Conservation (phyloP, 371 early-diverging fungal species). For the Polyrhizophydium stewartii region DNA sequence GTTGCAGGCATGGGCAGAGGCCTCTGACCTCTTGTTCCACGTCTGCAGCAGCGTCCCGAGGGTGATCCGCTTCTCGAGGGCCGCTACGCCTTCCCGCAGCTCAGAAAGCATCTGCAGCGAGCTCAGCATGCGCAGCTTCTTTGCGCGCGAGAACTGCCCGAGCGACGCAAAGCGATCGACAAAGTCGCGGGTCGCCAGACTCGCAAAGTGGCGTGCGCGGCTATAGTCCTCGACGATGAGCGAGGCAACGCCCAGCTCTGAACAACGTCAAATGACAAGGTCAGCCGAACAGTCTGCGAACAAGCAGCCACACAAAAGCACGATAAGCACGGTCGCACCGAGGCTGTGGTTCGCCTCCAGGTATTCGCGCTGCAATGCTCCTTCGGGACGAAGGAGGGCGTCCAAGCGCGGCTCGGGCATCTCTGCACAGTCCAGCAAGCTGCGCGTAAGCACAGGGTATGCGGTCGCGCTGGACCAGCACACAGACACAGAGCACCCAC, state of each 20-base stretch:
- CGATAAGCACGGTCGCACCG: conserved; percentile 2
- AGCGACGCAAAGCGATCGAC: neutral
- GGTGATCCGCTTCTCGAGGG: too few relatives aligned
- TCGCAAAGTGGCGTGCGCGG: neutral
- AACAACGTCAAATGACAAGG: too few relatives aligned
- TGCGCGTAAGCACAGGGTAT: too few relatives aligned
- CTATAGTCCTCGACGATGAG: neutral
- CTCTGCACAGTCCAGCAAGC: too few relatives aligned
- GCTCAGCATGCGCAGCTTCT: neutral
- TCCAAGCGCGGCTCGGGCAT: too few relatives aligned
- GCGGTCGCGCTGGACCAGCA: too few relatives aligned
- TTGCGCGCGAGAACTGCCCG: neutral
- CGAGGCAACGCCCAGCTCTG: neutral
- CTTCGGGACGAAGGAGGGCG: neutral
- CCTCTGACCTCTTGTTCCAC: too few relatives aligned
- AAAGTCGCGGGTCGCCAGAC: neutral
- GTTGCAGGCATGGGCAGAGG: too few relatives aligned
- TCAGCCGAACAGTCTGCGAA: too few relatives aligned
- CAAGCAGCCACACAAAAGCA: too few relatives aligned
- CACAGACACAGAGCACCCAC: too few relatives aligned
- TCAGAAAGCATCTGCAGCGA: neutral
- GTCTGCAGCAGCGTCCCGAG: too few relatives aligned
- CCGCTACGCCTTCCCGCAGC: neutral
- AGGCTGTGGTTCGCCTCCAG: neutral
- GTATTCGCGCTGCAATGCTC: neutral